Evolutionary conservation across 305 asterid genomes (phyloP).

Genomic region (Fraxinus floribunda): DNA sequence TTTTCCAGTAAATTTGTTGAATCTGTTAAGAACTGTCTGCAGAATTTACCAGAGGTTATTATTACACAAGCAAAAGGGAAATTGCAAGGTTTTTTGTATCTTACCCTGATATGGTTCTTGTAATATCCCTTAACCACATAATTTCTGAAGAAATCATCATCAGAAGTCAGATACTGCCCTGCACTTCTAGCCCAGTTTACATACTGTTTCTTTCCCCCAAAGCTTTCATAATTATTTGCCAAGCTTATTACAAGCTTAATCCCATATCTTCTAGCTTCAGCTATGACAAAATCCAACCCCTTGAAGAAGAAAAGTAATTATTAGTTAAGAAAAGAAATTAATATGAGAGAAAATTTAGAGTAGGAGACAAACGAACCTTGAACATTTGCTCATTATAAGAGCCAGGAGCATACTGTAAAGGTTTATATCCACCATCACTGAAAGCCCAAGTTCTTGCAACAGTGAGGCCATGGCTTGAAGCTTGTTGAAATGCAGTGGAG

Average conservation of each 20-base stretch:
- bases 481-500: constrained; percentile 63
- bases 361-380: constrained; percentile 37
- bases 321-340: background rate
- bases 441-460: constrained; percentile 92
- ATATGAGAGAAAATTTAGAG: background rate
- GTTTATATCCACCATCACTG: constrained; percentile 70
- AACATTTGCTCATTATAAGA: constrained; percentile 67
- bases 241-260: constrained; percentile 72
- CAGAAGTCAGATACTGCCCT: constrained; percentile 64
- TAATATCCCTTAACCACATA: constrained; percentile 59
- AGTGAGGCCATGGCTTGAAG: constrained; percentile 67
- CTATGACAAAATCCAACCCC: constrained; percentile 92
- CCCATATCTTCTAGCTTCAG: constrained; percentile 74
- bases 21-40: constrained; percentile 72
- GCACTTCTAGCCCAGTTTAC: constrained; percentile 76
- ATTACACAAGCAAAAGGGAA: background rate
- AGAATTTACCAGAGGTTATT: background rate
- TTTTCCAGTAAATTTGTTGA: constrained; percentile 52
- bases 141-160: constrained; percentile 82
- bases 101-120: constrained; percentile 76
- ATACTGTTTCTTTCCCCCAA: constrained; percentile 91
- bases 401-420: constrained; percentile 70
- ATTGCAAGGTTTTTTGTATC: background rate
- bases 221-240: constrained; percentile 74
- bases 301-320: constrained; percentile 19